Evolutionary conservation across 208 protist genomes (phyloP).

Genomic region (Entamoeba moshkovskii): DNA sequence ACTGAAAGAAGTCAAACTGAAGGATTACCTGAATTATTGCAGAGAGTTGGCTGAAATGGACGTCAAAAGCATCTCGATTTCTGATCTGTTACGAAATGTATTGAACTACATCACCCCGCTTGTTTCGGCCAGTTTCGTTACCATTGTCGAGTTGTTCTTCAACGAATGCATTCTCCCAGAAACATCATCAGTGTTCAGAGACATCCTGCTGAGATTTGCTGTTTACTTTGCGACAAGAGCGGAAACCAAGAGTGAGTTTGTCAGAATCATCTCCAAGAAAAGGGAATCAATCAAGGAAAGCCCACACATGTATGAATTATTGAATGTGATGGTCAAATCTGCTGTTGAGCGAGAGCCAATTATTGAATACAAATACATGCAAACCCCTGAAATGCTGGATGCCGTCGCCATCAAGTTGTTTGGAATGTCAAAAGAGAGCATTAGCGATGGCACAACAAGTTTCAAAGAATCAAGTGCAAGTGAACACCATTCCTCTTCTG

Average conservation of each 20-base stretch:
- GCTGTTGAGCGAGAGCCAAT: not conserved
- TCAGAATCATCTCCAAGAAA: not conserved
- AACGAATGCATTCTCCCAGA: not conserved
- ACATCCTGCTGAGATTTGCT: not conserved
- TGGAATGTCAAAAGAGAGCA: not conserved
- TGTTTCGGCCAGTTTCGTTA: not conserved
- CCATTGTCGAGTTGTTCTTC: not conserved
- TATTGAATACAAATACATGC: not conserved
- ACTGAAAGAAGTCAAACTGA: not conserved
- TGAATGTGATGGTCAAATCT: not conserved
- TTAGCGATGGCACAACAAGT: not conserved
- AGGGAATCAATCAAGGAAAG: not conserved
- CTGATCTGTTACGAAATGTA: not conserved
- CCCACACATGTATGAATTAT: not conserved
- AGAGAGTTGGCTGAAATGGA: not conserved
- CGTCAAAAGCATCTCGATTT: not conserved
- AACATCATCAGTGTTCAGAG: not conserved
- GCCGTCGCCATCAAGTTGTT: not conserved
- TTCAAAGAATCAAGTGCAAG: not conserved
- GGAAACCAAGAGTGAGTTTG: not conserved
- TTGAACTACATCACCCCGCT: not conserved
- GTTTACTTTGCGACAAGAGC: not conserved
- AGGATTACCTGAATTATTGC: not conserved
- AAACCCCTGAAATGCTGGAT: not conserved
- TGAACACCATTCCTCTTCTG: not conserved